phyloP scores from a whole-genome alignment of 805 yeast genomes.

The Pichia nanzhaoensis region DNA sequence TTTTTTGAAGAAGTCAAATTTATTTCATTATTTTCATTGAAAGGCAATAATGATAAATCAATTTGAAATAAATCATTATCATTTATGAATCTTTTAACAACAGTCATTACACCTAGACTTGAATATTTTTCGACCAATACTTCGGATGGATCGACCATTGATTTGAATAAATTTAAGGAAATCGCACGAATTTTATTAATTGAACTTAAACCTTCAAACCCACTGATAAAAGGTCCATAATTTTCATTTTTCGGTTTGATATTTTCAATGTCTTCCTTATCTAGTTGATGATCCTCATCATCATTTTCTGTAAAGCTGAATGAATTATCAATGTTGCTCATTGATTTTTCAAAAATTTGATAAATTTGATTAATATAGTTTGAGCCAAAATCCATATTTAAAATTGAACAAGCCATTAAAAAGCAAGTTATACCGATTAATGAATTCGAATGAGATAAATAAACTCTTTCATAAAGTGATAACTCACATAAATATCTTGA shows the following conservation, averaged over 20 bases:
- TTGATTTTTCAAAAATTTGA: conserved; percentile 11
- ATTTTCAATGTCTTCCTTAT: conserved; percentile 27
- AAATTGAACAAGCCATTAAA: conserved; percentile 46
- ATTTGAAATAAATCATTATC: conserved; percentile 21
- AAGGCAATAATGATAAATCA: conserved; percentile 15
- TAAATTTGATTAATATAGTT: conserved; percentile 26
- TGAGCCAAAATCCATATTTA: conserved; percentile 41
- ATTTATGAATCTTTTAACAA: conserved; percentile 28
- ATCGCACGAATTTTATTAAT: conserved; percentile 35
- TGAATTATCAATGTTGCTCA: conserved; percentile 8
- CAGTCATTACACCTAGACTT: conserved; percentile 47
- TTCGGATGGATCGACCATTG: conserved; percentile 42
- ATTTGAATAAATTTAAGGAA: conserved; percentile 37
- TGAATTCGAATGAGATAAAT: conserved; percentile 38
- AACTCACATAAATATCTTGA: conserved; percentile 50
- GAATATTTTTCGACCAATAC: conserved; percentile 46
- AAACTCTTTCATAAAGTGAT: conserved; percentile 42
- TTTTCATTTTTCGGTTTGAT: conserved; percentile 34
- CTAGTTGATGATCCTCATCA: conserved; percentile 11
- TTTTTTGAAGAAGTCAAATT: not conserved
- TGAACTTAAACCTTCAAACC: conserved; percentile 37
- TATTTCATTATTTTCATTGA: not conserved
- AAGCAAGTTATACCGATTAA: conserved; percentile 46
- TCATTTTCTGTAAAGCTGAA: conserved; percentile 8
- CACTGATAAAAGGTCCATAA: conserved; percentile 43